These are phyloP conservation scores for Sparassis latifolia DNA, from an alignment of 1,284 basidiomycete genomes.

Conservation along the genomic window DNA sequence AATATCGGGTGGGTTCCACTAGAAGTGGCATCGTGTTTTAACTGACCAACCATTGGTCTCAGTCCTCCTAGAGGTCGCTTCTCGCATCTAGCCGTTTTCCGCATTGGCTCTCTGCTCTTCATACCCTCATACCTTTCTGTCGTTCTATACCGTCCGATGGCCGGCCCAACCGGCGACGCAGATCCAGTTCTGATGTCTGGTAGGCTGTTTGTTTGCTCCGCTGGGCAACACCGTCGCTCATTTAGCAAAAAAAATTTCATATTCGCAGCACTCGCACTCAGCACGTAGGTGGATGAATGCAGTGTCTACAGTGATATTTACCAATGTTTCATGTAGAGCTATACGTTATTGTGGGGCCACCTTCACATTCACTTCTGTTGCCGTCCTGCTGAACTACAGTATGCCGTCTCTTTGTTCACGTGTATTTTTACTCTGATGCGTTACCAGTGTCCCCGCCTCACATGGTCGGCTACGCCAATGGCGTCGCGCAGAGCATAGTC, in stretches of 20 bases:
- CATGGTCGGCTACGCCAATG: constrained; percentile 72
- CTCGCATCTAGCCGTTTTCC: constrained; percentile 81
- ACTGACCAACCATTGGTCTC: neutral
- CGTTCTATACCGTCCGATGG: constrained; percentile 61
- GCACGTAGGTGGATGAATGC: constrained; percentile 52
- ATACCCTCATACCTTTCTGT: constrained; percentile 76
- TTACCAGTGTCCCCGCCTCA: constrained; percentile 70
- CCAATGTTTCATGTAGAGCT: constrained; percentile 37
- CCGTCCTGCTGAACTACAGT: constrained; percentile 80
- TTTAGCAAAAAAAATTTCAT: too few species aligned
- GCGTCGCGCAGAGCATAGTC: constrained; percentile 78
- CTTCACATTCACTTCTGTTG: constrained; percentile 73
- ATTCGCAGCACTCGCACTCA: constrained; percentile 52
- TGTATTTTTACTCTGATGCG: neutral
- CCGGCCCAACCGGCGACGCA: constrained; percentile 51
- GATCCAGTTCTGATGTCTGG: constrained; percentile 68
- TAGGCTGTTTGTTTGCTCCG: constrained; percentile 27
- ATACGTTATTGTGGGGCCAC: constrained; percentile 71
- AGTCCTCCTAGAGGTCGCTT: constrained; percentile 71
- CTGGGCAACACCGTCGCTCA: too few species aligned
- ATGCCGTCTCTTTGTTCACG: constrained; percentile 21
- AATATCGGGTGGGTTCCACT: constrained; percentile 11
- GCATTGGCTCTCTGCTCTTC: constrained; percentile 69
- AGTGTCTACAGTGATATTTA: neutral
- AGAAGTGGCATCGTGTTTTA: too few species aligned